Percentiles rank a stretch among this genome's conserved stretches.
phyloP scores from a whole-genome alignment of 2,329 filamentous ascomycete genomes.

The Cladophialophora yegresii region DNA sequence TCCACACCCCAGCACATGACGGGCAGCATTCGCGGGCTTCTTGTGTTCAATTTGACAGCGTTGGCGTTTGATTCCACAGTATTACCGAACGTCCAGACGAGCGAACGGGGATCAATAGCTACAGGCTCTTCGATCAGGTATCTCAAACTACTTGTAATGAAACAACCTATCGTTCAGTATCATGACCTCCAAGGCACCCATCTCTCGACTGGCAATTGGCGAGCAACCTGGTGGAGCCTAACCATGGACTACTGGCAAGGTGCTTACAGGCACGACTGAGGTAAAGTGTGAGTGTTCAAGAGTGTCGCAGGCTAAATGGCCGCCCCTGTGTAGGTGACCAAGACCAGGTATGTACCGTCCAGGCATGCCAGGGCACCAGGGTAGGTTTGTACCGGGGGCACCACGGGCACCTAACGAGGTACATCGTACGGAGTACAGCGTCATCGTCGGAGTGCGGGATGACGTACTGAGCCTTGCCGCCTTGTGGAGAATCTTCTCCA shows the following conservation, averaged over 20 bases:
- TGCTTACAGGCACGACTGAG: background rate
- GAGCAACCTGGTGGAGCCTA: too few species aligned
- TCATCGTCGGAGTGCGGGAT: background rate
- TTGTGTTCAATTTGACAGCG: background rate
- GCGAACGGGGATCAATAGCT: background rate
- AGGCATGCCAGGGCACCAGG: too few species aligned
- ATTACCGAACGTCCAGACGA: background rate
- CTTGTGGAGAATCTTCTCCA: constrained; percentile 10
- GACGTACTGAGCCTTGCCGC: background rate
- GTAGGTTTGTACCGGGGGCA: too few species aligned
- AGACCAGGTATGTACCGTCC: too few species aligned
- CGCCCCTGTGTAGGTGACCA: too few species aligned
- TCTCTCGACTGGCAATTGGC: background rate
- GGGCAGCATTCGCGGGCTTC: background rate
- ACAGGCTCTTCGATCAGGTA: background rate
- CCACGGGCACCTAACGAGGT: too few species aligned
- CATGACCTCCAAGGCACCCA: background rate
- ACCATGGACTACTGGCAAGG: background rate
- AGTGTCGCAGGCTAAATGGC: background rate
- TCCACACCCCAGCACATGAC: background rate
- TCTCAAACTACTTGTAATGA: background rate
- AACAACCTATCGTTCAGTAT: background rate
- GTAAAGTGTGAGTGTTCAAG: background rate
- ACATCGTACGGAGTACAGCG: background rate
- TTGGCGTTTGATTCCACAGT: background rate